Conservation (phyloP, 1,284 basidiomycete species). For the Anthracocystis walkeri region DNA sequence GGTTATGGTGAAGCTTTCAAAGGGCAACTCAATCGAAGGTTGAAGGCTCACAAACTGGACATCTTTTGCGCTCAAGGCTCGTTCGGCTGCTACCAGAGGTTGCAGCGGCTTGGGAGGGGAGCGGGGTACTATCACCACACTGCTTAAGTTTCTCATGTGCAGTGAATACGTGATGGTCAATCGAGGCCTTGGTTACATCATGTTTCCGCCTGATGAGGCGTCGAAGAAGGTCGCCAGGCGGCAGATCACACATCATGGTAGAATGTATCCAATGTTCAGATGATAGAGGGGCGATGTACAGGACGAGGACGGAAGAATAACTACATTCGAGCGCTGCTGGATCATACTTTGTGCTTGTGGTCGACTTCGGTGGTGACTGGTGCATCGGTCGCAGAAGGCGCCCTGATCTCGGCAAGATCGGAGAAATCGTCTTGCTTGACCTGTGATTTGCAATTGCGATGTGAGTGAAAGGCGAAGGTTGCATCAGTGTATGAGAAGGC, state of each 20-base stretch:
- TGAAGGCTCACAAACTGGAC: neutral
- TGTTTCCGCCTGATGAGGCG: neutral
- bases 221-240: neutral
- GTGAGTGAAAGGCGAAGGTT: no score
- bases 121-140: no score
- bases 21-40: neutral
- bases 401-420: slow-evolving; percentile 55
- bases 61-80: neutral
- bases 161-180: neutral
- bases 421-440: slow-evolving; percentile 65
- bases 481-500: no score
- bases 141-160: no score
- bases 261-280: neutral
- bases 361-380: slow-evolving; percentile 45
- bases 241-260: neutral
- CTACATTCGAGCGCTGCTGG: neutral
- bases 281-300: neutral
- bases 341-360: slow-evolving; percentile 46
- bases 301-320: neutral
- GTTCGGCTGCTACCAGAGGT: neutral
- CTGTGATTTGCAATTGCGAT: slow-evolving; percentile 10
- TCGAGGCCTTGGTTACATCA: neutral
- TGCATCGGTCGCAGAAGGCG: slow-evolving; percentile 23
- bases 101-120: no score
- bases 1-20: neutral